phyloP scores from a whole-genome alignment of 2,329 filamentous ascomycete genomes.

The Pseudonectria buxi region DNA sequence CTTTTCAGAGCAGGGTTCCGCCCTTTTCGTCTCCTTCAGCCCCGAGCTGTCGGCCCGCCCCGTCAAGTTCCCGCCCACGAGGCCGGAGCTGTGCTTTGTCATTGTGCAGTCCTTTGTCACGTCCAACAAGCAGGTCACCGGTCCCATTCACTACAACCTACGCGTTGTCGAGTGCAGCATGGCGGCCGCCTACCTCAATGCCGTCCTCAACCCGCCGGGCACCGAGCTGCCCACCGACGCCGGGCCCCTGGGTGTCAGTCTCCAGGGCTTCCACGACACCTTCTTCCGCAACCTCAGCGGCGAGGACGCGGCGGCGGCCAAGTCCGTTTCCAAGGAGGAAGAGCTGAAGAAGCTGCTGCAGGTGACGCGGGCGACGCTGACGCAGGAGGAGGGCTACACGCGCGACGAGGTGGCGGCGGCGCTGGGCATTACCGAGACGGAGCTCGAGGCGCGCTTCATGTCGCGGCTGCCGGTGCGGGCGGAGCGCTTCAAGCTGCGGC shows the following conservation, averaged over 20 bases:
- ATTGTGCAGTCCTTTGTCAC: constrained; percentile 92
- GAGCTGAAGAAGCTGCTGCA: constrained; percentile 70
- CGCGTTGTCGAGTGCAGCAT: constrained; percentile 93
- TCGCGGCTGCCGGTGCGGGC: constrained; percentile 85
- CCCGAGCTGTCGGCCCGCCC: constrained; percentile 70
- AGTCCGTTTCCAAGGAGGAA: constrained; percentile 42
- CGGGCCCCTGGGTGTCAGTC: constrained; percentile 72
- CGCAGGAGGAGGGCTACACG: constrained; percentile 78
- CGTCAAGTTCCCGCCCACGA: constrained; percentile 73
- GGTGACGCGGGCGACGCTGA: constrained; percentile 63
- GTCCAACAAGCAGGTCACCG: constrained; percentile 91
- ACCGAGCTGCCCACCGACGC: constrained; percentile 67
- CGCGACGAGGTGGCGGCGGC: constrained; percentile 73
- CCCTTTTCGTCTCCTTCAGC: constrained; percentile 84
- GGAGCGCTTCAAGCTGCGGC: constrained; percentile 77
- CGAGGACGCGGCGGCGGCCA: constrained; percentile 35
- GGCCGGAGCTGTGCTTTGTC: constrained; percentile 81
- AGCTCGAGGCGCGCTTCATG: constrained; percentile 73
- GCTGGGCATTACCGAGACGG: constrained; percentile 60
- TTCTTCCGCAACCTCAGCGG: constrained; percentile 55
- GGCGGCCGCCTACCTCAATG: constrained; percentile 64
- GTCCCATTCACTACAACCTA: constrained; percentile 91
- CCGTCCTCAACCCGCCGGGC: constrained; percentile 47
- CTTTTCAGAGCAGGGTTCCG: constrained; percentile 78
- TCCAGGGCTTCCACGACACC: constrained; percentile 80